Evolutionary conservation across 2,329 filamentous ascomycete species (phyloP).

Genomic region (Botrytis porri): DNA sequence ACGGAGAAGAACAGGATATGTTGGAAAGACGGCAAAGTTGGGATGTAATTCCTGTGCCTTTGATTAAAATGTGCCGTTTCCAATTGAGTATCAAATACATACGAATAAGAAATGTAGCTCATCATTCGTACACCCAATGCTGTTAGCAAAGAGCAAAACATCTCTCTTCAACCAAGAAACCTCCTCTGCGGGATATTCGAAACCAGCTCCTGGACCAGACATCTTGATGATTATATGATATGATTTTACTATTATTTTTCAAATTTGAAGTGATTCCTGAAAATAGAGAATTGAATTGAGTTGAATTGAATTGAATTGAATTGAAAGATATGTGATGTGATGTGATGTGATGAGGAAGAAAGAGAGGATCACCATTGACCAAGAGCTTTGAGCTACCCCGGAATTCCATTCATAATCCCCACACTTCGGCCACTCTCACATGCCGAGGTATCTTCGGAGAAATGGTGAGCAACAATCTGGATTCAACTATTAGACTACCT

Average conservation of each 20-base stretch:
- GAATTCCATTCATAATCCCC: constrained; percentile 14
- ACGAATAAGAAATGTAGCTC: constrained; percentile 94
- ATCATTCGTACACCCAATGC: constrained; percentile 76
- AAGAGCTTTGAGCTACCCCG: constrained; percentile 15
- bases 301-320: not conserved
- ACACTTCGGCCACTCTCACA: constrained; percentile 11
- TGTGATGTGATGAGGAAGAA: not conserved
- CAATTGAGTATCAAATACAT: constrained; percentile 37
- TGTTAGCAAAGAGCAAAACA: constrained; percentile 83
- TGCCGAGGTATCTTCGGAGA: constrained; percentile 18
- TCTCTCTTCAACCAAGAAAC: constrained; percentile 88
- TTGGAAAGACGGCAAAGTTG: constrained; percentile 83
- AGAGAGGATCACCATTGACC: constrained; percentile 36
- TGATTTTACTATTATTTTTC: not conserved
- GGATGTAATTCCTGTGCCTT: constrained; percentile 73
- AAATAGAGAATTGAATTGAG: not conserved
- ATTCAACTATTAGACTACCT: not conserved
- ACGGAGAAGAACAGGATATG: constrained; percentile 42
- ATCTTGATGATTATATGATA: constrained; percentile 27
- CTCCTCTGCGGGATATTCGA: constrained; percentile 72
- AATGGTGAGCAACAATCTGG: not conserved
- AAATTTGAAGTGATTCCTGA: not conserved
- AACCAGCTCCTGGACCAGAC: constrained; percentile 57
- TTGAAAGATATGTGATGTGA: not conserved
- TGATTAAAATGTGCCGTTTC: not conserved